Evolutionary conservation across 306 rosid species (phyloP), one percentile per base, ranked within the genome.

Genomic region (Cyclanthera cordifolia): DNA sequence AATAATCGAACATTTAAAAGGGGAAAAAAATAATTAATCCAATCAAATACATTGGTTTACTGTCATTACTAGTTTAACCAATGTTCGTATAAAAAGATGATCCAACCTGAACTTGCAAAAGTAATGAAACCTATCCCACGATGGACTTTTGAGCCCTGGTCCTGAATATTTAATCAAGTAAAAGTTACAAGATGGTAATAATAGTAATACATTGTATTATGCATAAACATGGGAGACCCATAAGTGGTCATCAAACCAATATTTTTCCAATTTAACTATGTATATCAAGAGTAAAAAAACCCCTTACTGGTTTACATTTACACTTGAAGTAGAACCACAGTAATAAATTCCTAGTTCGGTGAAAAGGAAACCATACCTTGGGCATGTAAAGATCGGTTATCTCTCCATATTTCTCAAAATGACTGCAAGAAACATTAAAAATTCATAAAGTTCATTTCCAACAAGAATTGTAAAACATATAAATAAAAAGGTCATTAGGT

Each of bases 41-140:
- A 34, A 34, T 34, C 41, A 34, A 34, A 34, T 34, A 34, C 8
- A 34, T 34, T 34, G 41, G 9, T 34, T 34, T 11, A 55, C 32
- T 28, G 3, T 57, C 21, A 57, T 5, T 49, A 19, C 17, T 51
- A 69, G 49, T 17, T 69, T 30, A 51, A 49, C 41, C 52, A 61
- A 20, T 61, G 41, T 34, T 34, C 9, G 7, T 41, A 53, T 16
- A 54, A 21, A 72, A 67, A 74, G n/a, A 77, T 67, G 71, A 68
- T 32, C 86, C 53, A 70, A 94, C 99, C 99, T 86, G 99, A 82
- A 83, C 52, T 94, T 64, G 89, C 96, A 83, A 82, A 94, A 32
- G 99, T 94, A 74, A 94, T 88, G 74, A 94, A 94, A 48, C 99
- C 99, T 73, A 94, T 88, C 70, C 99, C 99, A 46, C 99, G 96